phyloP scores from a whole-genome alignment of 139 green algal species.

The Micromonas pusilla region DNA sequence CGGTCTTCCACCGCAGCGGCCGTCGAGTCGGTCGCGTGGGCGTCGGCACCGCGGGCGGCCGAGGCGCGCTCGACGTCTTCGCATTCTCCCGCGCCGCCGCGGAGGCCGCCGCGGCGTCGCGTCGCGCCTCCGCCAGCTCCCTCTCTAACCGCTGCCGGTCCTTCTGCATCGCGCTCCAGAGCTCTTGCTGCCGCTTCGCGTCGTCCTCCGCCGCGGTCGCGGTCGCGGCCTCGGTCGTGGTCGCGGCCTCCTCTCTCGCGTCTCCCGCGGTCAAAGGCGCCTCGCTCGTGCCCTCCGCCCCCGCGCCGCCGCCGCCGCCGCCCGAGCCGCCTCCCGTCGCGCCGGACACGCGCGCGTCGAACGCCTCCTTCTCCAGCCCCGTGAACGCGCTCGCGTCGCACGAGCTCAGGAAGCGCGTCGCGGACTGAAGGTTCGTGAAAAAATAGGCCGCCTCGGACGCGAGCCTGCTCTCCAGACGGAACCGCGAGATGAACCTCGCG shows the following conservation, averaged over 20 bases:
- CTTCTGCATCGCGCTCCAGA: neutral
- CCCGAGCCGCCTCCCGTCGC: neutral
- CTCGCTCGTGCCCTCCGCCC: neutral
- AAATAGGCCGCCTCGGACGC: slow-evolving; percentile 47
- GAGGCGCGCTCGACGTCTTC: too few relatives aligned
- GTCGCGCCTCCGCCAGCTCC: neutral
- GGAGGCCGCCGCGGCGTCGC: neutral
- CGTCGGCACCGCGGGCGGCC: too few relatives aligned
- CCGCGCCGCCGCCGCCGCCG: too few relatives aligned
- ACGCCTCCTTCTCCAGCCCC: neutral
- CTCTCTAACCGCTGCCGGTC: neutral
- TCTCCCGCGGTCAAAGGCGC: neutral
- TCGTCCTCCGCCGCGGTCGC: too few relatives aligned
- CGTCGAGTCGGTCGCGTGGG: too few relatives aligned
- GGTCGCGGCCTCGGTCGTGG: neutral
- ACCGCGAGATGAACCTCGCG: slow-evolving; percentile 70
- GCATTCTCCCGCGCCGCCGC: neutral
- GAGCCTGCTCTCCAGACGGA: slow-evolving; percentile 42
- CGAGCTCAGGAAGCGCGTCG: slow-evolving; percentile 34
- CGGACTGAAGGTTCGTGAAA: slow-evolving; percentile 53
- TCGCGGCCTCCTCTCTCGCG: neutral
- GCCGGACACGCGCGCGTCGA: neutral
- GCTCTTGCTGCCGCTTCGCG: too few relatives aligned
- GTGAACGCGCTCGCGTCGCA: slow-evolving; percentile 10
- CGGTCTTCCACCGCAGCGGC: neutral